Conservation (phyloP, 208 protist species). For the Crithidia bombi region DNA sequence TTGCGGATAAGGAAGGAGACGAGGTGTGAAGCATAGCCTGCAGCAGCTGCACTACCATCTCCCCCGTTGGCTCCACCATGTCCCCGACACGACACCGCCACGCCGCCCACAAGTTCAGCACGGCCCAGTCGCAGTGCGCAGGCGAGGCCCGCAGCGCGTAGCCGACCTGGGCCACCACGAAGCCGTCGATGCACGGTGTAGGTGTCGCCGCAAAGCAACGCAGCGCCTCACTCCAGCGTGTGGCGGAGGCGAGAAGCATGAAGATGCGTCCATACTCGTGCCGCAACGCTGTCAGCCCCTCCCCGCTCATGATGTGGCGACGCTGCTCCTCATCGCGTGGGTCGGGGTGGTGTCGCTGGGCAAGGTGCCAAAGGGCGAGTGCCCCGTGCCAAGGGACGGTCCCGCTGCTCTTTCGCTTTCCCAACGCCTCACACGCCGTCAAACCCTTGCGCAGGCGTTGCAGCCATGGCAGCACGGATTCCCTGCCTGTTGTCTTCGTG, state of each 20-base stretch:
- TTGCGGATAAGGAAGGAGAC: background rate
- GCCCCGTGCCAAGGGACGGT: slow-evolving; percentile 31
- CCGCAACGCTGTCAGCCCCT: background rate
- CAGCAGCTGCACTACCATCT: slow-evolving; percentile 60
- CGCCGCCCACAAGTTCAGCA: slow-evolving; percentile 62
- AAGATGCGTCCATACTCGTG: slow-evolving; percentile 58
- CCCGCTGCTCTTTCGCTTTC: background rate
- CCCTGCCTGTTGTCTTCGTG: background rate
- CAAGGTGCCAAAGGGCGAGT: slow-evolving; percentile 31
- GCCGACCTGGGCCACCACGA: slow-evolving; percentile 57
- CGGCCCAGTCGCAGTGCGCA: slow-evolving; percentile 27
- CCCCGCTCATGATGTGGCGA: background rate
- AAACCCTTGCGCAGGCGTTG: slow-evolving; percentile 51
- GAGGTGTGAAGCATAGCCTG: slow-evolving; percentile 46
- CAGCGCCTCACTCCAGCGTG: slow-evolving; percentile 59
- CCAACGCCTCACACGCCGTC: slow-evolving; percentile 33
- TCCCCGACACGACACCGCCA: slow-evolving; percentile 74
- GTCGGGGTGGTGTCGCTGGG: background rate
- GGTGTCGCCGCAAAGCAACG: slow-evolving; percentile 41
- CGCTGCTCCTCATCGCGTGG: background rate
- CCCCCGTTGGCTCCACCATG: slow-evolving; percentile 42
- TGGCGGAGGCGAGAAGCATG: slow-evolving; percentile 52
- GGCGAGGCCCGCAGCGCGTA: slow-evolving; percentile 41
- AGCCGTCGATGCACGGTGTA: slow-evolving; percentile 48
- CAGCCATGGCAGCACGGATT: slow-evolving; percentile 23